Percentiles rank a stretch among this genome's conserved stretches.
Evolutionary conservation across 805 yeast species (phyloP).

Genomic region (Blastobotrys peoriensis): DNA sequence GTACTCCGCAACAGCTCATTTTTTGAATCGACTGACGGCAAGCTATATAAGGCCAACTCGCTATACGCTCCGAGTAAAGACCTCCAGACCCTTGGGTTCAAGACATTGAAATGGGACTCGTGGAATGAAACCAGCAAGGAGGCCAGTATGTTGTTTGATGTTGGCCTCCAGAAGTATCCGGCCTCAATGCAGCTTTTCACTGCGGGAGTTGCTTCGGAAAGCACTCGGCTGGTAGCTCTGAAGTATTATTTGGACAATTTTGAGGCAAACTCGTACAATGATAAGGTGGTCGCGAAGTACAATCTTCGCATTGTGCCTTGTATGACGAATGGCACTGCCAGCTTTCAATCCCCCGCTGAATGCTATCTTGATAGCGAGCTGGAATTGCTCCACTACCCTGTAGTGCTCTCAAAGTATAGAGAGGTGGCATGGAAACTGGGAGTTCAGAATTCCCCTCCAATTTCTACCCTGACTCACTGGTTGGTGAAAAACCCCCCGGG

Average conservation of each 20-base stretch:
- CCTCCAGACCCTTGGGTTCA: slow-evolving; percentile 25
- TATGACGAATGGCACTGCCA: slow-evolving; percentile 9
- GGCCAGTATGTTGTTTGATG: slow-evolving; percentile 24
- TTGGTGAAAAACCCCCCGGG: slow-evolving; percentile 23
- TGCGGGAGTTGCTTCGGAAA: slow-evolving; percentile 11
- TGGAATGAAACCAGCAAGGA: slow-evolving; percentile 26
- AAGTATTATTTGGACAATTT: slow-evolving; percentile 25
- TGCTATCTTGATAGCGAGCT: slow-evolving; percentile 23
- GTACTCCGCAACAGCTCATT: slow-evolving; percentile 26
- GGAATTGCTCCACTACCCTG: slow-evolving; percentile 27
- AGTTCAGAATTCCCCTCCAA: slow-evolving; percentile 24
- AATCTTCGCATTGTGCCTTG: slow-evolving; percentile 20
- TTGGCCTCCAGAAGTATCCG: slow-evolving; percentile 30
- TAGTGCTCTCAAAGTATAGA: slow-evolving; percentile 20
- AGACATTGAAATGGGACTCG: slow-evolving; percentile 24
- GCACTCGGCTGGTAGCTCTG: slow-evolving; percentile 21
- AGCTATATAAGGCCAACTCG: slow-evolving; percentile 20
- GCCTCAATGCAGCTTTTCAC: slow-evolving; percentile 20
- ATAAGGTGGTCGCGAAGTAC: slow-evolving; percentile 1
- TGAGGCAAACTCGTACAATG: slow-evolving; percentile 20
- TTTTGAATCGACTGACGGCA: slow-evolving; percentile 21
- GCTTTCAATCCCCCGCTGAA: slow-evolving; percentile 16
- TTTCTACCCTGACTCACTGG: slow-evolving; percentile 15
- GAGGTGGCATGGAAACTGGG: slow-evolving; percentile 29
- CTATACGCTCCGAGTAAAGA: slow-evolving; percentile 29